Base-by-base conservation (phyloP, 805 yeast species). In the Zygoascus biomembranicola region DNA sequence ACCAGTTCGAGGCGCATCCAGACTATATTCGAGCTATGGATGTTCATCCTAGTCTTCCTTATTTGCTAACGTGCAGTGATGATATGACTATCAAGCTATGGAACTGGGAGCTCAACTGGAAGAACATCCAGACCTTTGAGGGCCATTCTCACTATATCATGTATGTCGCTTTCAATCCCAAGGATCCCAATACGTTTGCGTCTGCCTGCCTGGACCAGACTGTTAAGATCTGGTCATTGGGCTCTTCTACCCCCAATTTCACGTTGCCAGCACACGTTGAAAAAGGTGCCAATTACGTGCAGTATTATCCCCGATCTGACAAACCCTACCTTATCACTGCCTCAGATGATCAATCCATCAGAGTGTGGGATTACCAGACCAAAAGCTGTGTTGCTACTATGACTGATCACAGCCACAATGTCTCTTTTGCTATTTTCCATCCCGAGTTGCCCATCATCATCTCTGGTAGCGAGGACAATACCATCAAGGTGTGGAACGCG, bases 71-170 rank as follows among this genome's bases (percentile, higher is more conserved):
- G 2, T 87, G 90, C 41, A 83, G 92, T 47, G 99, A 94, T 72
- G 99, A 94, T 69, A 81, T 87, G 76, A 80, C 95, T 43, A 81
- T 94, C 66, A 89, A 85, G 71, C 77, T 90, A 66, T 94, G 98
- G 98, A 90, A 94, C 70, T 94, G 99, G 99, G 99, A 94, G 53
- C 81, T 82, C 65, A 81, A 80, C 66, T 94, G 99, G 99, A 81
- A 81, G 61, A 72, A 85, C 60, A 94, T 88, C 68, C 97, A 88
- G 69, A 81, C 84, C 39, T 94, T 87, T 68, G 96, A 88, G 71
- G 98, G 99, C 55, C 99, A 94, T 70, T 88, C 82, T 68, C 97
- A 94, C 71, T 94, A 86, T 69, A 90, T 94, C 52, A 90, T 94
- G 96, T 82, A 89, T 52, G 81, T 94, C 51, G 90, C 94, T 47